These are phyloP conservation scores for Cutaneotrichosporon daszewskae DNA, from an alignment of 1,284 basidiomycete genomes.

Conservation along the genomic window DNA sequence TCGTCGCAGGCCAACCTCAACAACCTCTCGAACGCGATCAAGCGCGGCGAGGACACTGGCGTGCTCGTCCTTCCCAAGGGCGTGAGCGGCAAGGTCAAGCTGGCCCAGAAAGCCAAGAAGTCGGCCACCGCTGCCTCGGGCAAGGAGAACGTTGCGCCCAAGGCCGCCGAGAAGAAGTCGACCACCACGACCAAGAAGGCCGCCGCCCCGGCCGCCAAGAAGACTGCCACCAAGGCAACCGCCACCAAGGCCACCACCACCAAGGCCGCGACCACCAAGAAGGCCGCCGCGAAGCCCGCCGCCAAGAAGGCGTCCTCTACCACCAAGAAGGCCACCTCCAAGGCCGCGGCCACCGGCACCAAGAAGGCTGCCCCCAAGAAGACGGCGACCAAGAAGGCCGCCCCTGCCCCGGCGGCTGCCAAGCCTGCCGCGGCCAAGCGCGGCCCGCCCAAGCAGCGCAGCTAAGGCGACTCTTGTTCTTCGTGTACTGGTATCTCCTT, in stretches of 20 bases:
- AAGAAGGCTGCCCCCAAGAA: conserved; percentile 34
- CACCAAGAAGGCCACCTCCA: conserved; percentile 33
- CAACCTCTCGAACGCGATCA: conserved; percentile 76
- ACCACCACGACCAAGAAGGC: conserved; percentile 55
- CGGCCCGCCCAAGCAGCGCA: conserved; percentile 13
- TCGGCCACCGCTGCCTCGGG: too few species aligned
- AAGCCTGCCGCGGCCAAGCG: conserved; percentile 15
- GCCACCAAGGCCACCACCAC: conserved; percentile 44
- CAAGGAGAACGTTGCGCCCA: conserved; percentile 6
- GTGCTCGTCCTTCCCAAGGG: conserved; percentile 83
- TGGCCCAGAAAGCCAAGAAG: conserved; percentile 59
- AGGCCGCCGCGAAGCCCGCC: conserved; percentile 17
- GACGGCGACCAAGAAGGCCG: conserved; percentile 29
- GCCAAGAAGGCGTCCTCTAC: conserved; percentile 20
- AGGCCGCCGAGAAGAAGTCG: conserved; percentile 48
- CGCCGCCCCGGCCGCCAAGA: conserved; percentile 32
- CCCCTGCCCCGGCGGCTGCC: conserved; percentile 4
- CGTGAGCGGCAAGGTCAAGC: conserved; percentile 71
- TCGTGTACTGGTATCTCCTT: too few species aligned
- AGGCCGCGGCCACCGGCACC: conserved; percentile 46
- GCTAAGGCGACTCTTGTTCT: too few species aligned
- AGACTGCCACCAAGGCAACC: conserved; percentile 23
- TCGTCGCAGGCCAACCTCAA: conserved; percentile 65
- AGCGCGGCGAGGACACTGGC: conserved; percentile 69
- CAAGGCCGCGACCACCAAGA: conserved; percentile 25